Conservation (phyloP, 495 filamentous ascomycete genomes). For the Hypoxylon lienhwacheense region DNA sequence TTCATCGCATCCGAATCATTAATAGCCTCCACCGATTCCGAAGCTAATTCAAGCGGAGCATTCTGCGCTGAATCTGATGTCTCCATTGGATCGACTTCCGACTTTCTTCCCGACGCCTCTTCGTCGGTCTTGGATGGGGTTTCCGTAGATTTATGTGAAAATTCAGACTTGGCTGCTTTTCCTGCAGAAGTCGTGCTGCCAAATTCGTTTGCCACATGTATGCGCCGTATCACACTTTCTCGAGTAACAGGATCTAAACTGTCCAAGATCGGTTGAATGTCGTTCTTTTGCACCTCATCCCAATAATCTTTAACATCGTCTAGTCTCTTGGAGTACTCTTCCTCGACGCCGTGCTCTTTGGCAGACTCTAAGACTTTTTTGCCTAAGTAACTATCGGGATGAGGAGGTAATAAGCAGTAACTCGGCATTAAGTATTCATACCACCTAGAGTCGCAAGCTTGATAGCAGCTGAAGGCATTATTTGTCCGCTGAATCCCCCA, state of each 20-base stretch:
- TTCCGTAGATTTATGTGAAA: background rate
- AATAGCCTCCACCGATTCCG: conserved; percentile 5
- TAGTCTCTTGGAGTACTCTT: conserved; percentile 67
- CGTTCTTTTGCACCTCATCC: conserved; percentile 72
- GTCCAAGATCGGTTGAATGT: conserved; percentile 72
- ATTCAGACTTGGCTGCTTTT: conserved; percentile 13
- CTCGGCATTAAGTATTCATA: conserved; percentile 97
- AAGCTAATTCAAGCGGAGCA: conserved; percentile 11
- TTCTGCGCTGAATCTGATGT: conserved; percentile 10
- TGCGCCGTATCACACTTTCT: conserved; percentile 46
- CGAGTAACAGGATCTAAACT: conserved; percentile 46
- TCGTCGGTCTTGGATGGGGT: conserved; percentile 2
- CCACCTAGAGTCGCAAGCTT: conserved; percentile 87
- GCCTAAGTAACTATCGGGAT: conserved; percentile 81
- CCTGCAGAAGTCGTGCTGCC: conserved; percentile 3
- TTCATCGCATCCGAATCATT: conserved; percentile 18
- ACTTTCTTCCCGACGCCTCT: conserved; percentile 7
- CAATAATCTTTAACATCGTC: conserved; percentile 79
- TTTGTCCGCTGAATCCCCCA: conserved; percentile 89
- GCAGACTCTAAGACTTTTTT: conserved; percentile 73
- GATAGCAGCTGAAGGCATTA: conserved; percentile 86
- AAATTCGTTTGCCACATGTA: conserved; percentile 42
- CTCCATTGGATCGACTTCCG: conserved; percentile 1
- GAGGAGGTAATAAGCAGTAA: conserved; percentile 86
- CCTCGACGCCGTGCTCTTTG: conserved; percentile 67